These are phyloP conservation scores for Ganoderma leucocontextum DNA, from an alignment of 1,284 basidiomycete genomes.

Conservation along the genomic window DNA sequence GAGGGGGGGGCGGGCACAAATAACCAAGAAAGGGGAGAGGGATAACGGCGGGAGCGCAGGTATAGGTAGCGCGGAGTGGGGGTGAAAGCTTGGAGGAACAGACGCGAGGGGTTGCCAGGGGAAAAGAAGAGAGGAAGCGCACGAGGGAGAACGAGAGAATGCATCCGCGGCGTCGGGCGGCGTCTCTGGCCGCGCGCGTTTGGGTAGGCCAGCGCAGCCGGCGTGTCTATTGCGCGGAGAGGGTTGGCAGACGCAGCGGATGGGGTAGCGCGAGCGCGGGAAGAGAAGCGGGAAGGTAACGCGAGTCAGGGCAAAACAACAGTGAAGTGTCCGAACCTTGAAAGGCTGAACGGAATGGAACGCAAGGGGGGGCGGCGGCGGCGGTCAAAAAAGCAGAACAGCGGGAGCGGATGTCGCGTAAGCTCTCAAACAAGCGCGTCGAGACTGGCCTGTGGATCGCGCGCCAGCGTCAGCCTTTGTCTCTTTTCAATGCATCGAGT, in stretches of 20 bases:
- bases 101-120: neutral
- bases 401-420: neutral
- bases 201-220: neutral
- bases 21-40: neutral
- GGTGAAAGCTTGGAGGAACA: neutral
- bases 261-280: slow-evolving; percentile 1
- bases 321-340: neutral
- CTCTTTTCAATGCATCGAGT: neutral
- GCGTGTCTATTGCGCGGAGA: slow-evolving; percentile 3
- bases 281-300: slow-evolving; percentile 4
- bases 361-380: neutral
- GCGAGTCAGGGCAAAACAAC: neutral
- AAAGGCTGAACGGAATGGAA: neutral
- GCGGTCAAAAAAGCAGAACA: too few relatives aligned
- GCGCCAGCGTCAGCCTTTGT: neutral
- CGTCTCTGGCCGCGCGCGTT: neutral
- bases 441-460: neutral
- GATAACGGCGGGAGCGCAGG: neutral
- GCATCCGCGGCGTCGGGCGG: neutral
- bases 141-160: slow-evolving; percentile 5
- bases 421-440: slow-evolving; percentile 5
- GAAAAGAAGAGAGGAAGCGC: neutral
- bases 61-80: neutral
- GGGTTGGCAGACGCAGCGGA: neutral
- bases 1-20: neutral